Evolutionary conservation across 2,329 filamentous ascomycete species (phyloP).

Genomic region (Fusarium xyrophilum): DNA sequence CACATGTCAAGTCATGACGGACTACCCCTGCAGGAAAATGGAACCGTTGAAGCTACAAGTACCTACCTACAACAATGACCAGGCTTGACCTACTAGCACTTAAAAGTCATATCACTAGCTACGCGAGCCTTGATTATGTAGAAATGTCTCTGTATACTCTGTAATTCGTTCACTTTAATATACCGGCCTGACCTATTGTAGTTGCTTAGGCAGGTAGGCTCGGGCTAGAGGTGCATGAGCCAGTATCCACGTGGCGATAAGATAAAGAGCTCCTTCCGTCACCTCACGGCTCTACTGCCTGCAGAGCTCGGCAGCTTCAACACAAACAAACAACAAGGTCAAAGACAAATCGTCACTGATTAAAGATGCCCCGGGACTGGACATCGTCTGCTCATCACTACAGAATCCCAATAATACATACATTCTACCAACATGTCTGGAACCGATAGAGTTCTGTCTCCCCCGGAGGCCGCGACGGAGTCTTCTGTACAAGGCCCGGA

Average conservation of each 20-base stretch:
- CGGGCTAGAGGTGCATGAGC: not conserved
- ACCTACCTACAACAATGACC: not conserved
- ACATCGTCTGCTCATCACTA: conserved; percentile 20
- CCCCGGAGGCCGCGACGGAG: conserved; percentile 15
- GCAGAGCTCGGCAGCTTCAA: conserved; percentile 14
- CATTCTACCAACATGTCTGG: conserved; percentile 32
- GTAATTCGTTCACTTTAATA: too few relatives aligned
- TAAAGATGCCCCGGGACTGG: conserved; percentile 36
- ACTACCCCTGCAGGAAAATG: not conserved
- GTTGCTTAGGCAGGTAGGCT: too few relatives aligned
- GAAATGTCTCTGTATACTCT: too few relatives aligned
- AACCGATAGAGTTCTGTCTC: conserved; percentile 38
- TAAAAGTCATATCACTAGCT: not conserved
- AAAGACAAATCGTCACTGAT: not conserved
- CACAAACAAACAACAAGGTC: not conserved
- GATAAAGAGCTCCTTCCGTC: conserved; percentile 41
- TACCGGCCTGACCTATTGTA: too few relatives aligned
- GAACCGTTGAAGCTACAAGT: conserved; percentile 5
- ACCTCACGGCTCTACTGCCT: conserved; percentile 21
- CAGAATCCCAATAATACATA: conserved; percentile 3
- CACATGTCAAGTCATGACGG: conserved; percentile 38
- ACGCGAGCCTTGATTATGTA: not conserved
- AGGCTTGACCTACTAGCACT: not conserved
- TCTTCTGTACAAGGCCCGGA: conserved; percentile 25
- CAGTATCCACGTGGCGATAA: conserved; percentile 44